Evolutionary conservation across 768 basidiomycete species (phyloP), one percentile per base, ranked within the genome.

Genomic region (Termitomyces sp.): DNA sequence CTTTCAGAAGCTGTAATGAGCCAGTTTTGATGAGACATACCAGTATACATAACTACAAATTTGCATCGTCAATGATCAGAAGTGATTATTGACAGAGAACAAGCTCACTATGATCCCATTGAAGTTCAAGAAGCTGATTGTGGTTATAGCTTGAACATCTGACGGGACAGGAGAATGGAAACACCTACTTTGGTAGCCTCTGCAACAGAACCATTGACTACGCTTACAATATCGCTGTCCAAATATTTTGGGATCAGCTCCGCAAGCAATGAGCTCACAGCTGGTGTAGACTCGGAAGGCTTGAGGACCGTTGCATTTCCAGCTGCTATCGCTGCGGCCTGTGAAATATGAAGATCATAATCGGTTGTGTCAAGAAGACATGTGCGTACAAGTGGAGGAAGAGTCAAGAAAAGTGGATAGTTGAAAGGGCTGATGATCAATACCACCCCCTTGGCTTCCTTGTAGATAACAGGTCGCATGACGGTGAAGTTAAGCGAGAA

Each of bases 231-330:
- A 35, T 84, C 80, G 0, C 75, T 70, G 69, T 95, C 93, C 60
- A 95, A 64, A 66, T 95, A 95, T 66, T 89, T 84, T 2, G 85
- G 84, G 6, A 91, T 43, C 7, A 93, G 80, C 64, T 91, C 86
- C 0, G 85, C 79, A 16, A 92, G 67, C 12, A 93, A 77, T 10
- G 78, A 64, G 46, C 82, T 82, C 4, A 77, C 73, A 2, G 81
- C 78, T 0, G 87, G 82, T 0, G 82, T 74, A 3, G 82, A 72
- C 66, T 95, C 93, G 1, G 93, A 88, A 0, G 90, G 89, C 69
- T 95, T 95, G 54, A 93, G 49, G 5, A 88, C 72, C 3, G 82
- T 83, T 0, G 88, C 77, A 64, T 86, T 87, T 6, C 93, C 93
- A 2, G 91, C 89, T 0, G 91, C 87, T 43, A 95, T 81, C 1